A percentile compares a stretch with the other conserved stretches of the same genome.
These are phyloP conservation scores for Vaccinium darrowii DNA, from an alignment of 148 eudicot species.

Conservation along the genomic window DNA sequence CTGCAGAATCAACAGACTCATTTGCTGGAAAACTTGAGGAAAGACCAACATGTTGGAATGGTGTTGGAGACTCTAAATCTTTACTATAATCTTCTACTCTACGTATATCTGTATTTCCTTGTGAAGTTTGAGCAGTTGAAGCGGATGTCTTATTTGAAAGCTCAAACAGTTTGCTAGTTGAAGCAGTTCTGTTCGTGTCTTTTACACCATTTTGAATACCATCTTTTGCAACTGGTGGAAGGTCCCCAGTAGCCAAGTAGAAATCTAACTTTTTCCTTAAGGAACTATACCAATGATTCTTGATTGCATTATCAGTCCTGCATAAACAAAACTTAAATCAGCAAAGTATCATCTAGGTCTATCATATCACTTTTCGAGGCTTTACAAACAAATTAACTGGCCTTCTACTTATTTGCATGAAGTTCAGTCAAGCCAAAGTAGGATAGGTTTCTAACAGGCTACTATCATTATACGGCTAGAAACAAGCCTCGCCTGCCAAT, in stretches of 20 bases:
- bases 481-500: neutral
- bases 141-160: conserved; percentile 54
- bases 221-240: conserved; percentile 73
- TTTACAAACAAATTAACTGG: neutral
- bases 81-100: conserved; percentile 41
- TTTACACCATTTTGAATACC: conserved; percentile 36
- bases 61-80: conserved; percentile 37
- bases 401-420: neutral
- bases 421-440: neutral
- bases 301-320: conserved; percentile 97
- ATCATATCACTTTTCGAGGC: neutral
- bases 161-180: conserved; percentile 33
- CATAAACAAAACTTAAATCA: conserved; percentile 17
- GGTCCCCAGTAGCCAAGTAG: conserved; percentile 79
- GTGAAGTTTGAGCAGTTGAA: conserved; percentile 60
- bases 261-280: conserved; percentile 92
- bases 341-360: neutral
- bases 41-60: conserved; percentile 22
- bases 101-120: conserved; percentile 49
- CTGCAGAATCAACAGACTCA: conserved; percentile 49
- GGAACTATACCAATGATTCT: conserved; percentile 99
- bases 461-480: neutral
- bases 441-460: neutral
- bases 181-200: conserved; percentile 40
- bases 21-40: conserved; percentile 34